Percentiles rank a stretch among this genome's conserved stretches.
Evolutionary conservation across 148 eudicot genomes (phyloP).

Genomic region (Limonium bicolor): DNA sequence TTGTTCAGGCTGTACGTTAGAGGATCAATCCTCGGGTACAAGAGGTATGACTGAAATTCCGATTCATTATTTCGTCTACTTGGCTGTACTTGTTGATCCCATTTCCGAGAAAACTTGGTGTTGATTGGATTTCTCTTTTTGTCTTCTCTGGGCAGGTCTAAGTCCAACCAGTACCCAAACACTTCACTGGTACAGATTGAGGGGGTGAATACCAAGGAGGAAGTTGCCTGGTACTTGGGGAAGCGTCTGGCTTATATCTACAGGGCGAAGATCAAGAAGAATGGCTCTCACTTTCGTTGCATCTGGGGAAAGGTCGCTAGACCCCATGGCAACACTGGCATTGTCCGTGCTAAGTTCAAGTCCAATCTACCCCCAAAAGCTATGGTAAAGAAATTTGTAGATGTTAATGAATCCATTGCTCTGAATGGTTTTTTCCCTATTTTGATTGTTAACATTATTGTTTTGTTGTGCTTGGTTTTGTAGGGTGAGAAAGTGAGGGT

Average conservation of each 20-base stretch:
- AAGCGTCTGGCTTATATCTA: slow-evolving; percentile 29
- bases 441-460: background rate
- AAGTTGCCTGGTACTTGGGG: slow-evolving; percentile 25
- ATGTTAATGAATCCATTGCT: background rate
- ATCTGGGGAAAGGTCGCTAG: slow-evolving; percentile 40
- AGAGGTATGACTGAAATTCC: slow-evolving; percentile 12
- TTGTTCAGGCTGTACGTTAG: slow-evolving; percentile 25
- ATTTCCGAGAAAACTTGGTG: too few species aligned
- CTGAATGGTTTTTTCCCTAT: background rate
- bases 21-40: slow-evolving; percentile 36
- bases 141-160: slow-evolving; percentile 2
- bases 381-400: slow-evolving; percentile 14
- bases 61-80: background rate
- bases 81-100: too few species aligned
- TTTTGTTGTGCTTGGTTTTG: background rate
- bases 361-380: slow-evolving; percentile 38
- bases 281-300: slow-evolving; percentile 31
- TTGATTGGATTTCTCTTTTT: too few species aligned
- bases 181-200: slow-evolving; percentile 8
- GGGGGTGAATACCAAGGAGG: slow-evolving; percentile 11
- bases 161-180: slow-evolving; percentile 8
- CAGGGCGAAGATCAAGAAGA: slow-evolving; percentile 36
- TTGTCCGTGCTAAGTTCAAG: slow-evolving; percentile 38
- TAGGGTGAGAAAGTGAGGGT: slow-evolving; percentile 36
- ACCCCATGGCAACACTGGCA: slow-evolving; percentile 38